These are phyloP conservation scores for Tetrahymena malaccensis DNA, from an alignment of 73 alveolate genomes.

Conservation along the genomic window DNA sequence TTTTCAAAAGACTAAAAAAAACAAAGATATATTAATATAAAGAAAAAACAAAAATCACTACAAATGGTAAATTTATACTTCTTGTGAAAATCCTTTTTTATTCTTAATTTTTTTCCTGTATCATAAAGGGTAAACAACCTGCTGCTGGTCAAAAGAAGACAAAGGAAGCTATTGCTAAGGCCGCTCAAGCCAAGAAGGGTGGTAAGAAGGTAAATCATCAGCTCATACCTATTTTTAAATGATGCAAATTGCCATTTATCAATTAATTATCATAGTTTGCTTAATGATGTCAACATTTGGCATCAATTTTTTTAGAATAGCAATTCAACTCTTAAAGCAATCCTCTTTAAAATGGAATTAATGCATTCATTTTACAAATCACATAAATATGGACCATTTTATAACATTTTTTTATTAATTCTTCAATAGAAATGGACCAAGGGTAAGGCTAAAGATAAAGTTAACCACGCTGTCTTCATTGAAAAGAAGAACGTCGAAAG, in stretches of 20 bases:
- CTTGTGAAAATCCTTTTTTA: background rate
- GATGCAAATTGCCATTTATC: background rate
- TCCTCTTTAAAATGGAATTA: background rate
- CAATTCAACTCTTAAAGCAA: background rate
- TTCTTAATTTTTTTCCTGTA: background rate
- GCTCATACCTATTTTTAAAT: background rate
- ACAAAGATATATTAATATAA: background rate
- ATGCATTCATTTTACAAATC: background rate
- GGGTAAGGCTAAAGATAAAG: constrained; percentile 43
- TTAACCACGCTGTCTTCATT: constrained; percentile 38
- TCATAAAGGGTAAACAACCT: constrained; percentile 41
- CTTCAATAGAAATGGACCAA: constrained; percentile 39
- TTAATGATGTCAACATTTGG: background rate
- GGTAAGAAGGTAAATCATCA: constrained; percentile 23
- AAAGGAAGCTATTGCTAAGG: constrained; percentile 39
- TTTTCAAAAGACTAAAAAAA: background rate
- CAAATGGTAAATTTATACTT: background rate
- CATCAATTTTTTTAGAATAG: background rate
- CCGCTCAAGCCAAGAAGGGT: constrained; percentile 18
- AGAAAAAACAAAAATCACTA: background rate
- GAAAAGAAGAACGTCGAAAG: background rate
- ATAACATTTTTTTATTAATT: background rate
- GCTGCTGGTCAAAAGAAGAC: constrained; percentile 37
- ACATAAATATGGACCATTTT: background rate
- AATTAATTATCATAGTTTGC: background rate